Evolutionary conservation across 495 filamentous ascomycete species (phyloP).

Genomic region (Pseudoneurospora amorphoporcata): DNA sequence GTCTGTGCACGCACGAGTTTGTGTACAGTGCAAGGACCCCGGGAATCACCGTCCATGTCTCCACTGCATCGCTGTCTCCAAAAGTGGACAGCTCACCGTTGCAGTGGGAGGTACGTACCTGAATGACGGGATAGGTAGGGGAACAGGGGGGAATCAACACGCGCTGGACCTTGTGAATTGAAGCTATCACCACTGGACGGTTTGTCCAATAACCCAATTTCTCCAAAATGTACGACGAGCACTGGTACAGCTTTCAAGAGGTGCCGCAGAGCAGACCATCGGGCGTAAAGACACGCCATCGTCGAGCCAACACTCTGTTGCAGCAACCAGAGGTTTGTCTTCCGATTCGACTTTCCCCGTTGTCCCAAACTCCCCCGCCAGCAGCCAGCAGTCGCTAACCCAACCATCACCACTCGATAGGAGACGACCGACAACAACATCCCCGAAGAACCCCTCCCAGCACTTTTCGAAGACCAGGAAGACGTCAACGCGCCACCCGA

Average conservation of each 20-base stretch:
- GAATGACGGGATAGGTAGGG: background rate
- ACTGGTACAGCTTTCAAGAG: slow-evolving; percentile 58
- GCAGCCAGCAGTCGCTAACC: background rate
- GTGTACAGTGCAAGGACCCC: background rate
- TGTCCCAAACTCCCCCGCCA: background rate
- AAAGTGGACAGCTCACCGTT: background rate
- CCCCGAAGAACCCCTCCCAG: slow-evolving; percentile 28
- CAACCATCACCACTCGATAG: slow-evolving; percentile 17
- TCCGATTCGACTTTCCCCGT: background rate
- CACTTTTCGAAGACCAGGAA: slow-evolving; percentile 41
- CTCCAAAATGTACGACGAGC: slow-evolving; percentile 59
- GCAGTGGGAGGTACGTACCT: background rate
- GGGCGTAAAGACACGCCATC: slow-evolving; percentile 34
- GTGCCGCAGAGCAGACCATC: slow-evolving; percentile 31
- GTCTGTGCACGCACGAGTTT: background rate
- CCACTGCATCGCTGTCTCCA: background rate
- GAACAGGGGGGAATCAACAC: background rate
- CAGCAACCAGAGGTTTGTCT: slow-evolving; percentile 55
- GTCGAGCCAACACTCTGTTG: slow-evolving; percentile 53
- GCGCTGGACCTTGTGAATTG: background rate
- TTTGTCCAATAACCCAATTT: background rate
- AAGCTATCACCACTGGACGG: background rate
- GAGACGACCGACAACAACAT: slow-evolving; percentile 29
- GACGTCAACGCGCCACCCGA: slow-evolving; percentile 45
- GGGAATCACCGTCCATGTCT: background rate